Evolutionary conservation across 306 rosid species (phyloP).

Genomic region (Vigna hirtella): DNA sequence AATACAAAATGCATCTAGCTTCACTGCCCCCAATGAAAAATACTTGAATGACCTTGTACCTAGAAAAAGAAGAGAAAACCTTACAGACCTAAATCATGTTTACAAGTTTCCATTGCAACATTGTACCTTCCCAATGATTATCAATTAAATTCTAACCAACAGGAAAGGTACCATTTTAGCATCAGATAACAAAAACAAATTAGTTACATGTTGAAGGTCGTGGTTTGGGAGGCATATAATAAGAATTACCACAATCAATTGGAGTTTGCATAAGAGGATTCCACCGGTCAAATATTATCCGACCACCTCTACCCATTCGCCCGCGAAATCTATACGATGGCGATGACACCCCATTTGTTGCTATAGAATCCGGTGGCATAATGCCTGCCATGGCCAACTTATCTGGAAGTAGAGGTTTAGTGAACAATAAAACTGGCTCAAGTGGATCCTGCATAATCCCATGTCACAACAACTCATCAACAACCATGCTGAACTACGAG

Average conservation of each 20-base stretch:
- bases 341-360: slow-evolving; percentile 62
- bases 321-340: slow-evolving; percentile 70
- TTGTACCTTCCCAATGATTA: slow-evolving; percentile 51
- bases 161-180: slow-evolving; percentile 46
- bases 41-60: slow-evolving; percentile 40
- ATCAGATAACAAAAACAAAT: slow-evolving; percentile 37
- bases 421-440: slow-evolving; percentile 89
- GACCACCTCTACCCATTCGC: slow-evolving; percentile 95
- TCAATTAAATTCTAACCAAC: slow-evolving; percentile 47
- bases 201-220: slow-evolving; percentile 73
- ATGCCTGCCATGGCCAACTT: slow-evolving; percentile 89
- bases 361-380: slow-evolving; percentile 69
- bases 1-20: slow-evolving; percentile 42
- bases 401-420: slow-evolving; percentile 88
- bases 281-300: slow-evolving; percentile 91
- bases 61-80: slow-evolving; percentile 28
- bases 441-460: slow-evolving; percentile 86
- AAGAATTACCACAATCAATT: slow-evolving; percentile 80
- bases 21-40: slow-evolving; percentile 40
- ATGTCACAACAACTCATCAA: slow-evolving; percentile 40
- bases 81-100: slow-evolving; percentile 45
- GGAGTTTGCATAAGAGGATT: slow-evolving; percentile 87
- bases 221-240: slow-evolving; percentile 80
- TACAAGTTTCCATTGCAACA: slow-evolving; percentile 46
- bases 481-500: not conserved